These are phyloP conservation scores for Emergomyces pasteurianus DNA, from an alignment of 2,329 filamentous ascomycete genomes.

Conservation along the genomic window DNA sequence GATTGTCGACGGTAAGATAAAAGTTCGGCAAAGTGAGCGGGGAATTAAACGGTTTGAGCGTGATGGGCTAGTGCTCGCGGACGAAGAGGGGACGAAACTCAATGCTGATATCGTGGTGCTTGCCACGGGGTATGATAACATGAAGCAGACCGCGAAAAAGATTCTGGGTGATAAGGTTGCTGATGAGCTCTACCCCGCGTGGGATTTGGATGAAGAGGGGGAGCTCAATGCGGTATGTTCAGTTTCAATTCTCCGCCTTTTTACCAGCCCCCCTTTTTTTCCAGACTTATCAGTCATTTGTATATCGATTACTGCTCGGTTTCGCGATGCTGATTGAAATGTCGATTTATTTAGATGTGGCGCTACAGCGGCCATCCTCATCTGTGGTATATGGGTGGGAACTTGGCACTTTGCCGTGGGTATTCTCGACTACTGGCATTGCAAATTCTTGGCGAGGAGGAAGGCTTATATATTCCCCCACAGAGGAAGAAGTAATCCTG, in stretches of 20 bases:
- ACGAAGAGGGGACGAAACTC: slow-evolving; percentile 42
- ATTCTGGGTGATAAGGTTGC: slow-evolving; percentile 53
- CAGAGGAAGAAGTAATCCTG: neutral
- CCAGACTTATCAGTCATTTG: neutral
- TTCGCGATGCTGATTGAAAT: neutral
- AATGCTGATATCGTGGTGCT: slow-evolving; percentile 53
- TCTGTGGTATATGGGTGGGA: slow-evolving; percentile 56
- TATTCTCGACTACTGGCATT: slow-evolving; percentile 44
- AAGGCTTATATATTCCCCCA: slow-evolving; percentile 20
- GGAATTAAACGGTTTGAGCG: slow-evolving; percentile 43
- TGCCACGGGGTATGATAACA: slow-evolving; percentile 56
- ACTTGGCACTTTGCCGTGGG: slow-evolving; percentile 49
- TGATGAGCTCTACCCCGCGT: slow-evolving; percentile 44
- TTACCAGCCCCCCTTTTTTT: neutral
- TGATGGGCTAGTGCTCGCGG: slow-evolving; percentile 37
- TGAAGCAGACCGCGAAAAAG: slow-evolving; percentile 49
- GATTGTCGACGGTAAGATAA: slow-evolving; percentile 48
- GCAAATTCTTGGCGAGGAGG: slow-evolving; percentile 38
- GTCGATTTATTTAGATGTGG: slow-evolving; percentile 30
- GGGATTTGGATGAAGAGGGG: slow-evolving; percentile 47
- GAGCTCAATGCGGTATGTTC: slow-evolving; percentile 38
- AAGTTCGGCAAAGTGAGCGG: slow-evolving; percentile 45
- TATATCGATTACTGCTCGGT: neutral
- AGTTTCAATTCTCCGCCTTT: neutral
- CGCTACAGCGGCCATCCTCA: slow-evolving; percentile 49